Conservation (phyloP, 2,329 filamentous ascomycete genomes). For the Aciculosporium take region DNA sequence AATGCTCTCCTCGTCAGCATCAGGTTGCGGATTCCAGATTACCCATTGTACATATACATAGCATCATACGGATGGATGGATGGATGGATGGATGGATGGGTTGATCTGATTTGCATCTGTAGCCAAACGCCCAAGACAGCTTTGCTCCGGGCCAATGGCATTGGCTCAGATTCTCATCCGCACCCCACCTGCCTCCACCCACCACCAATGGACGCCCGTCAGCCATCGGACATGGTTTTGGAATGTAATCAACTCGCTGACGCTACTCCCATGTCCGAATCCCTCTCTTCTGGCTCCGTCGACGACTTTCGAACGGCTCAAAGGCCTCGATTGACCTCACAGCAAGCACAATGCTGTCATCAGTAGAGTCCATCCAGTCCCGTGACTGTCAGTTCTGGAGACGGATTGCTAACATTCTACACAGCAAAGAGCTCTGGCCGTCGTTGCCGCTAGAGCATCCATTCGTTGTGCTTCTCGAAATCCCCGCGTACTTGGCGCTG, state of each 20-base stretch:
- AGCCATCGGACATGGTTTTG: background rate
- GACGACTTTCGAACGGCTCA: background rate
- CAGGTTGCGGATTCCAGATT: too few relatives aligned
- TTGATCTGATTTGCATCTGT: too few relatives aligned
- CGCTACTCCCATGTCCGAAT: too few relatives aligned
- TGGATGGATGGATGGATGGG: too few relatives aligned
- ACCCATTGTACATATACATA: too few relatives aligned
- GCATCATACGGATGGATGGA: too few relatives aligned
- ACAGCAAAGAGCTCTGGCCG: background rate
- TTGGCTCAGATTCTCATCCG: background rate
- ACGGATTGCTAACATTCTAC: background rate
- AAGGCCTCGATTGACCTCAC: background rate
- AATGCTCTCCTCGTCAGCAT: too few relatives aligned
- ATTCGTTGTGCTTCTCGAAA: background rate
- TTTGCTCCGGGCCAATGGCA: background rate
- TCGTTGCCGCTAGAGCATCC: background rate
- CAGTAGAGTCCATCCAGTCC: background rate
- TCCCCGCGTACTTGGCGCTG: background rate
- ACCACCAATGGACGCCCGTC: background rate
- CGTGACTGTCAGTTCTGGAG: background rate
- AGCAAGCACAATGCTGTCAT: slow-evolving; percentile 1
- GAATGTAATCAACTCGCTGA: too few relatives aligned
- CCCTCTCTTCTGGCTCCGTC: too few relatives aligned
- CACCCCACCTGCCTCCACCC: background rate
- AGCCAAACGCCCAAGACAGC: background rate